Conservation (phyloP, 106 monocot species). For the Dendrobium chrysotoxum region DNA sequence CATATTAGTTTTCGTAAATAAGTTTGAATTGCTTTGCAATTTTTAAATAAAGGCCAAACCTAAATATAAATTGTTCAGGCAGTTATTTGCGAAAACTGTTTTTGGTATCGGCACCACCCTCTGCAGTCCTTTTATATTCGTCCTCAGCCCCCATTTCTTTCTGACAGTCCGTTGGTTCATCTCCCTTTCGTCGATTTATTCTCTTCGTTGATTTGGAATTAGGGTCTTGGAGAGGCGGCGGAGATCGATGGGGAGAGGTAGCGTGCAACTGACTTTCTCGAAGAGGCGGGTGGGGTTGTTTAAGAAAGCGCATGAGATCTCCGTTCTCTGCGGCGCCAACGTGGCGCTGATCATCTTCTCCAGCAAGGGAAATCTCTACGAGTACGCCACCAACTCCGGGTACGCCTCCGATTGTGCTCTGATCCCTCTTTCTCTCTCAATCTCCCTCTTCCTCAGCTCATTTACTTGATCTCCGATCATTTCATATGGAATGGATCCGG, state of each 20-base stretch:
- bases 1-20: too few species aligned
- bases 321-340: neutral
- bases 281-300: slow-evolving; percentile 1
- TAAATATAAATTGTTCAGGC: too few species aligned
- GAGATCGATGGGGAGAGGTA: slow-evolving; percentile 7
- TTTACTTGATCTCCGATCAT: neutral
- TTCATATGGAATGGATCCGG: too few species aligned
- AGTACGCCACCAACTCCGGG: slow-evolving; percentile 1
- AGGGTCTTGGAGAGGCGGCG: neutral
- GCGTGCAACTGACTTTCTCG: slow-evolving; percentile 6
- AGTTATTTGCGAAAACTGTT: too few species aligned
- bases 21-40: too few species aligned
- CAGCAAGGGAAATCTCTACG: neutral
- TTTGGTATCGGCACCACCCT: too few species aligned
- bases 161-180: neutral
- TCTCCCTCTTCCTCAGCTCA: neutral
- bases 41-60: too few species aligned
- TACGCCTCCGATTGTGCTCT: neutral
- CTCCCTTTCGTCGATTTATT: neutral
- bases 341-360: slow-evolving; percentile 10
- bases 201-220: neutral
- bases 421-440: neutral
- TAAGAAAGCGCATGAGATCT: slow-evolving; percentile 5
- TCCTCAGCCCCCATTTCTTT: neutral
- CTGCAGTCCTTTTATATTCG: too few species aligned